A percentile compares a stretch with the other conserved stretches of the same genome.
Evolutionary conservation across 768 basidiomycete species (phyloP).

Genomic region (Suillus sp.): DNA sequence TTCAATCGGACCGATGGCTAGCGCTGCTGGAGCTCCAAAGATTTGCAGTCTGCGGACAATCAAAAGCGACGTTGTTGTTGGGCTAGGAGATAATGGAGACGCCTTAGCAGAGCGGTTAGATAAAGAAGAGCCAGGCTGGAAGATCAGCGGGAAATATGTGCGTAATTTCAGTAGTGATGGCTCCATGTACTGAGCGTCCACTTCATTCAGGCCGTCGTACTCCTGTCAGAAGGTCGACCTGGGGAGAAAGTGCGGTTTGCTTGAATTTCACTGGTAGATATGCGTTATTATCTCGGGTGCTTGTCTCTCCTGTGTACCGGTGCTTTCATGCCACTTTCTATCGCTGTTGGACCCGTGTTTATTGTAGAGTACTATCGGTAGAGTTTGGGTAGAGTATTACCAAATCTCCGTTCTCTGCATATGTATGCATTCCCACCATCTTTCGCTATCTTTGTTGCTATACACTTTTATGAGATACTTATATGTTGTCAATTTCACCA

Average conservation of each 20-base stretch:
- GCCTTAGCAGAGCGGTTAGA: slow-evolving; percentile 78
- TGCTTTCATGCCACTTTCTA: too few relatives aligned
- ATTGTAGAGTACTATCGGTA: not conserved
- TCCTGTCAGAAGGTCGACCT: slow-evolving; percentile 85
- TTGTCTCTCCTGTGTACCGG: not conserved
- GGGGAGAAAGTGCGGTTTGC: slow-evolving; percentile 86
- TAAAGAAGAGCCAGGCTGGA: slow-evolving; percentile 89
- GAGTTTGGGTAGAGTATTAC: not conserved
- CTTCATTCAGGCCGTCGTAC: slow-evolving; percentile 70
- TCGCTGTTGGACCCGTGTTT: not conserved
- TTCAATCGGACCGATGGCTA: slow-evolving; percentile 93
- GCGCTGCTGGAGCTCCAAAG: slow-evolving; percentile 82
- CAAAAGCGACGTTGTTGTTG: slow-evolving; percentile 95
- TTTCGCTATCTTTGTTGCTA: not conserved
- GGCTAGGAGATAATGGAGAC: slow-evolving; percentile 70
- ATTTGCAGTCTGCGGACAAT: slow-evolving; percentile 87
- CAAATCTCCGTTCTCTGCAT: not conserved
- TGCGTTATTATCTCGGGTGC: not conserved
- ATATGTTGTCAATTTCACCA: not conserved
- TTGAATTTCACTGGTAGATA: slow-evolving; percentile 22
- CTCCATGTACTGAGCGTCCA: slow-evolving; percentile 18
- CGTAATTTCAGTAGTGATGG: slow-evolving; percentile 34
- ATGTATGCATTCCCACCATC: slow-evolving; percentile 1
- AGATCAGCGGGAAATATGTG: slow-evolving; percentile 96
- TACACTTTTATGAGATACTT: not conserved